These are phyloP conservation scores for Trametes versicolor DNA, from an alignment of 1,284 basidiomycete genomes.

Conservation along the genomic window DNA sequence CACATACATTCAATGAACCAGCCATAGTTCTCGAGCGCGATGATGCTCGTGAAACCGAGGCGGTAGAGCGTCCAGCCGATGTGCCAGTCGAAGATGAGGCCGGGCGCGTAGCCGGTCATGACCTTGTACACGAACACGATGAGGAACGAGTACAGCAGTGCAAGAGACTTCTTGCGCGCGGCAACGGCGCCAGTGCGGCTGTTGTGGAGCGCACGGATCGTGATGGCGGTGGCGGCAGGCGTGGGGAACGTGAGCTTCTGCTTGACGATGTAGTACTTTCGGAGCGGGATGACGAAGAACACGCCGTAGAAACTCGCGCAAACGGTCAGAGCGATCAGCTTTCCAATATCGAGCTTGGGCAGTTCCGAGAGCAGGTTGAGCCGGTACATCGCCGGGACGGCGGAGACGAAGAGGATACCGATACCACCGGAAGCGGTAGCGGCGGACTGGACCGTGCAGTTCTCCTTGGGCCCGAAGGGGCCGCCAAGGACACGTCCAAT, in stretches of 20 bases:
- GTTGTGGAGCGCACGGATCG: slow-evolving; percentile 71
- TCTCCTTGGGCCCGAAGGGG: slow-evolving; percentile 75
- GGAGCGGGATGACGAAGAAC: slow-evolving; percentile 73
- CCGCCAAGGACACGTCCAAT: slow-evolving; percentile 62
- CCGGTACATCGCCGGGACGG: slow-evolving; percentile 75
- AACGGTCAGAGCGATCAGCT: slow-evolving; percentile 64
- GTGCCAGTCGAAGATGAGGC: slow-evolving; percentile 74
- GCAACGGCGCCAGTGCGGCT: slow-evolving; percentile 57
- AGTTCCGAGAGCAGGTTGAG: slow-evolving; percentile 57
- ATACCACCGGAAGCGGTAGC: slow-evolving; percentile 66
- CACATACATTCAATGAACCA: slow-evolving; percentile 60
- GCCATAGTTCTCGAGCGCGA: slow-evolving; percentile 66
- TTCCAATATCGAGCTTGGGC: slow-evolving; percentile 61
- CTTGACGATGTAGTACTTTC: slow-evolving; percentile 74
- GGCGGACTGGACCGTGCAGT: slow-evolving; percentile 66
- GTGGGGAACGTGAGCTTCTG: slow-evolving; percentile 78
- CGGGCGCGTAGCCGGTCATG: slow-evolving; percentile 67
- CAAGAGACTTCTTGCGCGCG: slow-evolving; percentile 67
- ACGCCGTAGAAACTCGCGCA: slow-evolving; percentile 72
- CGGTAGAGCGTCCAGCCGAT: slow-evolving; percentile 72
- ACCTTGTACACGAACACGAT: slow-evolving; percentile 64
- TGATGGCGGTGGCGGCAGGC: slow-evolving; percentile 74
- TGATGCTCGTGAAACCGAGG: slow-evolving; percentile 68
- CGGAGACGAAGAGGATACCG: slow-evolving; percentile 71
- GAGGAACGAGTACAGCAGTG: slow-evolving; percentile 59